phyloP scores from a whole-genome alignment of 2,329 filamentous ascomycete species.

The Didymella keratinophila region DNA sequence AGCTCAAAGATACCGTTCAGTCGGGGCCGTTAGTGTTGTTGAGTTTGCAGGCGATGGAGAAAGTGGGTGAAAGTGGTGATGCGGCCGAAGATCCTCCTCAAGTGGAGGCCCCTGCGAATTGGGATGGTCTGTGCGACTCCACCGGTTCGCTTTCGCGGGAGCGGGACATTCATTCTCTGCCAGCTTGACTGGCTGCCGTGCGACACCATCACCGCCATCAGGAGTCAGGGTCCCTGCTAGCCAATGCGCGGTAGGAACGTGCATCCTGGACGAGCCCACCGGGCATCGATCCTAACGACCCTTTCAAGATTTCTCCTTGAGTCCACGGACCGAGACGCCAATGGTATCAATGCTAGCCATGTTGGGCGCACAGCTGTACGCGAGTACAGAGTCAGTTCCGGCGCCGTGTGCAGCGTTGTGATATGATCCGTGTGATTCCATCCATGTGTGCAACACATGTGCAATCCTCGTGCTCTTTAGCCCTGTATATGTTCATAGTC shows the following conservation, averaged over 20 bases:
- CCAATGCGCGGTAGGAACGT: constrained; percentile 16
- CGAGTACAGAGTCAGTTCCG: constrained; percentile 23
- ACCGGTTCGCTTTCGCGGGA: constrained; percentile 22
- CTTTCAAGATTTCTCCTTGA: constrained; percentile 5
- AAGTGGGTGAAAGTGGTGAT: constrained; percentile 15
- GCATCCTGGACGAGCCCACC: constrained; percentile 6
- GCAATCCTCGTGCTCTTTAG: constrained; percentile 16
- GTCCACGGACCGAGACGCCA: constrained; percentile 17
- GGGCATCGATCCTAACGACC: constrained; percentile 4
- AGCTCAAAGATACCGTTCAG: constrained; percentile 11
- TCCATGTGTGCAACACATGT: constrained; percentile 19
- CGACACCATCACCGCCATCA: background rate
- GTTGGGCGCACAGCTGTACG: constrained; percentile 18
- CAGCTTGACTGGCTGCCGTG: constrained; percentile 17
- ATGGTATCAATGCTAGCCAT: constrained; percentile 21
- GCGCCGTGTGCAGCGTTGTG: constrained; percentile 19
- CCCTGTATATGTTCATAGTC: constrained; percentile 20
- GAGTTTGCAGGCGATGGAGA: constrained; percentile 10
- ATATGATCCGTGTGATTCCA: constrained; percentile 23
- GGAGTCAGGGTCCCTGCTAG: constrained; percentile 19
- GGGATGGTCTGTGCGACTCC: constrained; percentile 16
- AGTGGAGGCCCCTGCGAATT: background rate
- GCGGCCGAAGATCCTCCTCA: constrained; percentile 15
- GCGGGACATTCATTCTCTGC: constrained; percentile 13
- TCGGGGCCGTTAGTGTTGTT: constrained; percentile 18